Conservation (phyloP, 148 eudicot species). For the Silene uniflora region DNA sequence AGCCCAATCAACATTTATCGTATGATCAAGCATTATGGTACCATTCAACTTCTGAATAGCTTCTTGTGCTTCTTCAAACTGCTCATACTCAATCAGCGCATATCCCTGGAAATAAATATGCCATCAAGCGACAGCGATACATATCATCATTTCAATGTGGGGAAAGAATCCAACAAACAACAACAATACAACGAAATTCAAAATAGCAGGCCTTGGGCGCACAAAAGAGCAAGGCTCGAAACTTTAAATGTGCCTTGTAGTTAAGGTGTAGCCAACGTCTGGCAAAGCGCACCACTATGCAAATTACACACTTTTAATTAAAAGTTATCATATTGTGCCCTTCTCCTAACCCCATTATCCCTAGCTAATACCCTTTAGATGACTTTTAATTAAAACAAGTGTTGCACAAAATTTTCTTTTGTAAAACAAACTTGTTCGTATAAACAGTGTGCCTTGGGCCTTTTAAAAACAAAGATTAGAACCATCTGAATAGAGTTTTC, state of each 20-base stretch:
- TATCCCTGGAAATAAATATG: conserved; percentile 57
- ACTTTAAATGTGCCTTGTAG: neutral
- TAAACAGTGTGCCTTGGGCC: neutral
- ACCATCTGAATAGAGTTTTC: neutral
- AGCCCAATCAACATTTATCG: conserved; percentile 82
- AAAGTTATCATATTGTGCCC: neutral
- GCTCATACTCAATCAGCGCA: conserved; percentile 84
- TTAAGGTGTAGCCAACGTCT: neutral
- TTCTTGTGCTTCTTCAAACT: conserved; percentile 61
- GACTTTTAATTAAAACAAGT: neutral
- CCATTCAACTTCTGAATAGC: conserved; percentile 68
- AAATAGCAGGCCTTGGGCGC: too few species aligned
- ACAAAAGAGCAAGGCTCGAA: neutral
- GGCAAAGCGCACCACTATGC: neutral
- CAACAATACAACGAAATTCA: too few species aligned
- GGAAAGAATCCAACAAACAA: too few species aligned
- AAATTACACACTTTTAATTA: neutral
- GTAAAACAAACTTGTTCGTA: neutral
- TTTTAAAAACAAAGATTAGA: neutral
- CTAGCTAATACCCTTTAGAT: neutral
- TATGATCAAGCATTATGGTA: conserved; percentile 63
- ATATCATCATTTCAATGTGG: too few species aligned
- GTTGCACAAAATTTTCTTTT: neutral
- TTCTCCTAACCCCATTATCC: neutral
- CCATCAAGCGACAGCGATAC: neutral